Evolutionary conservation across 805 yeast species (phyloP).

Genomic region (Lipomyces spencermartinsiae): DNA sequence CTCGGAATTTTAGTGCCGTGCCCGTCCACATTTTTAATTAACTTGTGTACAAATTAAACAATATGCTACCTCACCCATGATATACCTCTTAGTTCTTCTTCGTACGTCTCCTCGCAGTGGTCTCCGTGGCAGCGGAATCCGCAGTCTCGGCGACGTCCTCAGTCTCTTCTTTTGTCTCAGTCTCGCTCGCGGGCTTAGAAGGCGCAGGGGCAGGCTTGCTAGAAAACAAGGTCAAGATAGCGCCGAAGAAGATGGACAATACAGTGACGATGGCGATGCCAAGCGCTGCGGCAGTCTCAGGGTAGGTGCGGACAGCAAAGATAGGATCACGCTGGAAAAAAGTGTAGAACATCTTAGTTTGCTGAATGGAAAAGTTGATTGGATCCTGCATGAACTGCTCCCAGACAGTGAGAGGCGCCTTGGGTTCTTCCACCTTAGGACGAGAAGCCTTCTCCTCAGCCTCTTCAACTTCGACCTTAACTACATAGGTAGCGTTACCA

Average conservation of each 20-base stretch:
- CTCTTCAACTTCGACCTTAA: slow-evolving; percentile 47
- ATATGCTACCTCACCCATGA: neutral
- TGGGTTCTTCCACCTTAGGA: slow-evolving; percentile 23
- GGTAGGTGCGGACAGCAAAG: slow-evolving; percentile 46
- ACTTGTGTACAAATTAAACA: neutral
- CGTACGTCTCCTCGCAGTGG: slow-evolving; percentile 27
- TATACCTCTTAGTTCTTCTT: slow-evolving; percentile 13
- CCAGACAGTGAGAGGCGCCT: slow-evolving; percentile 28
- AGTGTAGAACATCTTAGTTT: slow-evolving; percentile 43
- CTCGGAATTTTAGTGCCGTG: neutral
- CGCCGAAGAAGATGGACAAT: slow-evolving; percentile 42
- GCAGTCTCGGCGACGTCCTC: slow-evolving; percentile 14
- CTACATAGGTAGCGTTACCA: slow-evolving; percentile 75
- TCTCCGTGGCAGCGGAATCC: slow-evolving; percentile 19
- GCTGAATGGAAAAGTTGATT: slow-evolving; percentile 42
- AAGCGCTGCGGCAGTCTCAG: slow-evolving; percentile 46
- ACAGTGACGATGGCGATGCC: slow-evolving; percentile 40
- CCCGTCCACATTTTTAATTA: neutral
- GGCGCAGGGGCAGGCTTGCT: slow-evolving; percentile 11
- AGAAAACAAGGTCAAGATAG: slow-evolving; percentile 36
- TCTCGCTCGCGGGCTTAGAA: slow-evolving; percentile 12
- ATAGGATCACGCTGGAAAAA: slow-evolving; percentile 44
- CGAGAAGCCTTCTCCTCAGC: slow-evolving; percentile 35
- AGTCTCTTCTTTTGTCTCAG: slow-evolving; percentile 14
- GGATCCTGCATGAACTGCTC: slow-evolving; percentile 47